Conservation (phyloP, 2,329 filamentous ascomycete genomes). For the Penicillium sp. region DNA sequence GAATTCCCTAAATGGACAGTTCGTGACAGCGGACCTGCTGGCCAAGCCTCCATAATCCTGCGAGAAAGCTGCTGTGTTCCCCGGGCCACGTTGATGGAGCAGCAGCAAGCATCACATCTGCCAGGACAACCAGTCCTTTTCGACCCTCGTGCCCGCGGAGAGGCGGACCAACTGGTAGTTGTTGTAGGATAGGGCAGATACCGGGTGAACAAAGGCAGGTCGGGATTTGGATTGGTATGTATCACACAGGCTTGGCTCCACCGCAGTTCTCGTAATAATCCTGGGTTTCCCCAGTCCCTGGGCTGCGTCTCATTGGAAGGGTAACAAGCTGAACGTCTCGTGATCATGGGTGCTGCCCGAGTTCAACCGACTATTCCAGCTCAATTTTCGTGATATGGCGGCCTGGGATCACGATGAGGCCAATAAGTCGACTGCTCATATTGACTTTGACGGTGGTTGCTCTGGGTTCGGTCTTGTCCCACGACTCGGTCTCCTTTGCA, state of each 20-base stretch:
- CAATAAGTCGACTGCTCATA: slow-evolving; percentile 85
- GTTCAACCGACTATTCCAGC: slow-evolving; percentile 66
- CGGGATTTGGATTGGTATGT: slow-evolving; percentile 1
- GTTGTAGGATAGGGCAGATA: slow-evolving; percentile 7
- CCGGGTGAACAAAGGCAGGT: slow-evolving; percentile 2
- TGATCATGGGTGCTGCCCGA: slow-evolving; percentile 20
- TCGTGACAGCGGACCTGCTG: slow-evolving; percentile 11
- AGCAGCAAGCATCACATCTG: slow-evolving; percentile 13
- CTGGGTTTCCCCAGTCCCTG: slow-evolving; percentile 5
- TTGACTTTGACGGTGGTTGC: slow-evolving; percentile 62
- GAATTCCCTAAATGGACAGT: slow-evolving; percentile 7
- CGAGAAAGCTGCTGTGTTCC: slow-evolving; percentile 25
- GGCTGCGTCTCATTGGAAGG: slow-evolving; percentile 23
- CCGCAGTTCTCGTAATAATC: slow-evolving; percentile 13
- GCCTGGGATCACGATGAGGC: slow-evolving; percentile 87
- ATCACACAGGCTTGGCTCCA: slow-evolving; percentile 13
- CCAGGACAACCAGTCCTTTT: slow-evolving; percentile 18
- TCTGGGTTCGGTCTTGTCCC: slow-evolving; percentile 29
- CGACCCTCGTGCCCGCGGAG: slow-evolving; percentile 16
- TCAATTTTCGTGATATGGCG: slow-evolving; percentile 86
- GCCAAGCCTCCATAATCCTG: slow-evolving; percentile 21
- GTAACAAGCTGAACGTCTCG: slow-evolving; percentile 17
- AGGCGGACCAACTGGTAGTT: slow-evolving; percentile 12
- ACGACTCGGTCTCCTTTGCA: slow-evolving; percentile 37
- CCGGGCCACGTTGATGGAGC: slow-evolving; percentile 27